Evolutionary conservation across 2,329 filamentous ascomycete species (phyloP).

Genomic region (Botrytis pseudocinerea): DNA sequence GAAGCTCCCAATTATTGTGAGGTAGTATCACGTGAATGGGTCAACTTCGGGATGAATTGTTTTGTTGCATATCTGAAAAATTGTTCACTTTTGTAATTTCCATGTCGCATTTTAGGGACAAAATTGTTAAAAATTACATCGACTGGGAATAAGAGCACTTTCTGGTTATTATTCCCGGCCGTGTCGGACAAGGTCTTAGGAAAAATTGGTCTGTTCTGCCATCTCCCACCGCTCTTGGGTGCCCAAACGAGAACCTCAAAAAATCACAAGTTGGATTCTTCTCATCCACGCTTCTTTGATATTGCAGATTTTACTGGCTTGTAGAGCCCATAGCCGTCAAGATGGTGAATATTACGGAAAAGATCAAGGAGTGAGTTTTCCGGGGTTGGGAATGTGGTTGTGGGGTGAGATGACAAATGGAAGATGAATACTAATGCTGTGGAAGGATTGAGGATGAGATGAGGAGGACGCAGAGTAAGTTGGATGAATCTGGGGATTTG

Average conservation of each 20-base stretch:
- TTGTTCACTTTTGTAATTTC: background rate
- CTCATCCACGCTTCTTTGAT: background rate
- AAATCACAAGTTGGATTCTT: conserved; percentile 14
- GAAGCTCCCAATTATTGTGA: background rate
- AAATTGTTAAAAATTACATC: background rate
- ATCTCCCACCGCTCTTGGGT: background rate
- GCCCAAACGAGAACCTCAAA: conserved; percentile 8
- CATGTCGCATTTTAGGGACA: background rate
- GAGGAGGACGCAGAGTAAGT: conserved; percentile 93
- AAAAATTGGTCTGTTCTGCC: background rate
- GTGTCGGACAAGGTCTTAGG: background rate
- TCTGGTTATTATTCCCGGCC: background rate
- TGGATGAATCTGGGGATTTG: background rate
- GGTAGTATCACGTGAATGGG: background rate
- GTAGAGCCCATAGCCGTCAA: conserved; percentile 41
- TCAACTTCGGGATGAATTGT: background rate
- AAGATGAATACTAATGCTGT: conserved; percentile 20
- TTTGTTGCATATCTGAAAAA: background rate
- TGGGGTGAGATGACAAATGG: conserved; percentile 7
- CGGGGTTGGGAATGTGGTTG: background rate
- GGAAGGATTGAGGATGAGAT: conserved; percentile 98
- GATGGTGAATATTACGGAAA: conserved; percentile 99
- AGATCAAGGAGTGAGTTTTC: conserved; percentile 92
- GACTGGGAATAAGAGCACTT: background rate
- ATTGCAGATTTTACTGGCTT: background rate